These are phyloP conservation scores for Hypoxylon lienhwacheense DNA, from an alignment of 495 filamentous ascomycete species.

Conservation along the genomic window DNA sequence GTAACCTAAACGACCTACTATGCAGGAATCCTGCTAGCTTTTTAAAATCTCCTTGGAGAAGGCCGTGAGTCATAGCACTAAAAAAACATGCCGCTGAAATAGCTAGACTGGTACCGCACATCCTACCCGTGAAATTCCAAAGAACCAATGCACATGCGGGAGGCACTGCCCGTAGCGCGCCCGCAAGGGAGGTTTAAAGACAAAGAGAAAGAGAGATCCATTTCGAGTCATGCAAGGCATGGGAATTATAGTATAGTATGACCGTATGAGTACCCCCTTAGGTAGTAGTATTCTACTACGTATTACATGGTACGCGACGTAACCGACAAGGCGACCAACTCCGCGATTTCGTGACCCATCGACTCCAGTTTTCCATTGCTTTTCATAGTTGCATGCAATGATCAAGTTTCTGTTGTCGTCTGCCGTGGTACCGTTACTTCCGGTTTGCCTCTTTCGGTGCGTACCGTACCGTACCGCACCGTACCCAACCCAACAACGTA, in stretches of 20 bases:
- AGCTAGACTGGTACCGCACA: slow-evolving; percentile 17
- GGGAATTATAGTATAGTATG: slow-evolving; percentile 15
- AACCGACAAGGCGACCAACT: slow-evolving; percentile 25
- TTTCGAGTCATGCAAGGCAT: slow-evolving; percentile 33
- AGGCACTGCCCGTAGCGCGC: slow-evolving; percentile 38
- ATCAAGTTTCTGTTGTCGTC: slow-evolving; percentile 29
- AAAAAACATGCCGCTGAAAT: slow-evolving; percentile 6
- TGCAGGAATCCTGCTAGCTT: too few species aligned
- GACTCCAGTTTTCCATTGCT: slow-evolving; percentile 29
- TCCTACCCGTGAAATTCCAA: slow-evolving; percentile 24
- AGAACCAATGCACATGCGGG: slow-evolving; percentile 32
- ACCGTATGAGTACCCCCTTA: too few species aligned
- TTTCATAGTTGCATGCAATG: slow-evolving; percentile 31
- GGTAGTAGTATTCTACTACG: too few species aligned
- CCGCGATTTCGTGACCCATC: slow-evolving; percentile 28
- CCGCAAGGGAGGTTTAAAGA: slow-evolving; percentile 6
- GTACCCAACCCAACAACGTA: slow-evolving; percentile 1
- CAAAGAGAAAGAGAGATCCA: slow-evolving; percentile 18
- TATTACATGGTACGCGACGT: too few species aligned
- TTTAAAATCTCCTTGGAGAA: background rate
- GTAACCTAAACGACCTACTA: background rate
- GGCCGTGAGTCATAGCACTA: slow-evolving; percentile 21
- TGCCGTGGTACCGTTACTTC: slow-evolving; percentile 25
- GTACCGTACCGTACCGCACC: slow-evolving; percentile 8
- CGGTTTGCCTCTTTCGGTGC: slow-evolving; percentile 22